These are phyloP conservation scores for Aspergillus bertholletiae DNA, from an alignment of 495 filamentous ascomycete genomes.

Conservation along the genomic window DNA sequence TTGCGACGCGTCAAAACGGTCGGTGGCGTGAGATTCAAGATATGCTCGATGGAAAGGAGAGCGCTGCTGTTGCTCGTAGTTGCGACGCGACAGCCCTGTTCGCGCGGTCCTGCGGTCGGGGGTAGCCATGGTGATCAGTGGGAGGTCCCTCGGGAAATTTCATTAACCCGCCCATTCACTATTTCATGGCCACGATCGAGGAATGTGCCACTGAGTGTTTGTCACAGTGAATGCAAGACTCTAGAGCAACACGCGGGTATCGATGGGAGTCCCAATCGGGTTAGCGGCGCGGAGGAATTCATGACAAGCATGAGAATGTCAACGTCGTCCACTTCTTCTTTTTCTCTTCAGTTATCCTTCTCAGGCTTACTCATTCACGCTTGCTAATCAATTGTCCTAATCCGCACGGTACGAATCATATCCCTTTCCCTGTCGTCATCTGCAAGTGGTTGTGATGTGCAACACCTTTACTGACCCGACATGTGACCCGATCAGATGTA, in stretches of 20 bases:
- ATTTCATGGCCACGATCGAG: background rate
- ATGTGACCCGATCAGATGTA: slow-evolving; percentile 33
- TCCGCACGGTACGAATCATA: background rate
- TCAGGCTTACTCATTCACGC: background rate
- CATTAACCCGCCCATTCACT: background rate
- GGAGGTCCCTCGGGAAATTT: background rate
- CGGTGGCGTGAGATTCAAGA: slow-evolving; percentile 20
- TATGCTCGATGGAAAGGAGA: slow-evolving; percentile 38
- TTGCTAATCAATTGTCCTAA: slow-evolving; percentile 7
- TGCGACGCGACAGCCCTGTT: slow-evolving; percentile 25
- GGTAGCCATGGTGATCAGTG: slow-evolving; percentile 20
- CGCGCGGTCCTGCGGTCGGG: slow-evolving; percentile 21
- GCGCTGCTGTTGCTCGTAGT: slow-evolving; percentile 20
- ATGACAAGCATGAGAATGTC: background rate
- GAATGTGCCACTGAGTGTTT: background rate
- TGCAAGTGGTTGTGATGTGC: background rate
- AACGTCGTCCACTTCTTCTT: background rate
- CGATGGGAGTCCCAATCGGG: slow-evolving; percentile 1
- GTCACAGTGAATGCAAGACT: background rate
- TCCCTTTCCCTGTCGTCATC: slow-evolving; percentile 1
- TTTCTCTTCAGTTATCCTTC: background rate
- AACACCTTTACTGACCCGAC: slow-evolving; percentile 13
- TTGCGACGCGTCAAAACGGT: slow-evolving; percentile 28
- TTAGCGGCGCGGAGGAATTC: slow-evolving; percentile 15
- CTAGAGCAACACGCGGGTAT: background rate